A percentile compares a stretch with the other conserved stretches of the same genome.
Evolutionary conservation across 1,139 yeast genomes (phyloP).

Genomic region (Debaryomyces psychrophilus): DNA sequence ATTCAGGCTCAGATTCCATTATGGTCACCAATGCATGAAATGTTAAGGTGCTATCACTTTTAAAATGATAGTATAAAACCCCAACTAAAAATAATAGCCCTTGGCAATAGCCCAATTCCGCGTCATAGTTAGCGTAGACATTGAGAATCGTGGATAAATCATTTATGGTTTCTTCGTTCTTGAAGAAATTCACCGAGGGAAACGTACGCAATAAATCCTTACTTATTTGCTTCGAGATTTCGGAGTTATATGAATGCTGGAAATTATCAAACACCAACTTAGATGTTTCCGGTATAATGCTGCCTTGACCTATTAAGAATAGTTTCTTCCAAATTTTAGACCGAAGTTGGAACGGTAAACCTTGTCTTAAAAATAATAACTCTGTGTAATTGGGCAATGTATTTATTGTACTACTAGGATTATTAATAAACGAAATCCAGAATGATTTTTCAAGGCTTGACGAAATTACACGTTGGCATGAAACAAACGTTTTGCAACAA

Average conservation of each 20-base stretch:
- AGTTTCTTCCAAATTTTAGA: conserved; percentile 42
- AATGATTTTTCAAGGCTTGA: conserved; percentile 42
- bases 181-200: conserved; percentile 58
- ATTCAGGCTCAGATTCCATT: conserved; percentile 62
- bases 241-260: conserved; percentile 47
- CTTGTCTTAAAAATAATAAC: conserved; percentile 43
- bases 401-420: conserved; percentile 49
- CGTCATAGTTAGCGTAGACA: conserved; percentile 69
- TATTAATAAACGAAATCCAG: conserved; percentile 50
- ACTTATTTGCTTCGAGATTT: conserved; percentile 55
- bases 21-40: conserved; percentile 60
- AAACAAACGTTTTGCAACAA: conserved; percentile 24
- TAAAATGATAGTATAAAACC: conserved; percentile 57
- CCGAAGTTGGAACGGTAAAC: conserved; percentile 44
- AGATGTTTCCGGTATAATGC: conserved; percentile 41
- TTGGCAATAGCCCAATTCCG: conserved; percentile 73
- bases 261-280: conserved; percentile 41
- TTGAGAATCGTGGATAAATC: conserved; percentile 61
- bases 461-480: conserved; percentile 19
- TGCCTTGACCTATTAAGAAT: conserved; percentile 32
- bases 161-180: conserved; percentile 43
- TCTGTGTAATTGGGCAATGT: conserved; percentile 53
- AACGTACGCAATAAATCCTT: conserved; percentile 68
- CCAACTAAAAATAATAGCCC: conserved; percentile 71
- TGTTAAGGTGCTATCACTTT: conserved; percentile 47